A percentile compares a stretch with the other conserved stretches of the same genome.
Conservation (phyloP, 202 grass and related monocot genomes). For the Carex arenaria region DNA sequence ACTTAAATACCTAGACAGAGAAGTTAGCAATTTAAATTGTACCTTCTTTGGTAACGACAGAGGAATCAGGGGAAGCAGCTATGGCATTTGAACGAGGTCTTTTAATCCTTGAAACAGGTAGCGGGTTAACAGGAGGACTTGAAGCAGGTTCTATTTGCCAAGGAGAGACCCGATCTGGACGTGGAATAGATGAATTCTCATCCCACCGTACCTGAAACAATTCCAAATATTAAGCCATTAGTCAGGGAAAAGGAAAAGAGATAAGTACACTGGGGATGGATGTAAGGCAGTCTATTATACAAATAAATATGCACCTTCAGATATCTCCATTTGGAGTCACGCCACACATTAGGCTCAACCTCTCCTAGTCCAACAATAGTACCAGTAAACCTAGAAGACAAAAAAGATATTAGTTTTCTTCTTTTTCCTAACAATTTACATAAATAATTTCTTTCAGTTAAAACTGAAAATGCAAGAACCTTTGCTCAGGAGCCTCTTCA, state of each 20-base stretch:
- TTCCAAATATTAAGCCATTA: constrained; percentile 4
- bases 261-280: not conserved
- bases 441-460: not conserved
- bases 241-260: constrained; percentile 21
- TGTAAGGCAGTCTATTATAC: constrained; percentile 16
- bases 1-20: not conserved
- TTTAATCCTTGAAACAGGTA: constrained; percentile 72
- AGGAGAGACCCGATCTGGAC: constrained; percentile 82
- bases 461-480: constrained; percentile 32
- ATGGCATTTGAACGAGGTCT: constrained; percentile 58
- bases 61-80: constrained; percentile 53
- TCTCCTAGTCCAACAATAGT: constrained; percentile 89
- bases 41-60: constrained; percentile 84
- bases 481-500: constrained; percentile 90
- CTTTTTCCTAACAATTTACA: not conserved
- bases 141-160: constrained; percentile 93
- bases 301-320: constrained; percentile 53
- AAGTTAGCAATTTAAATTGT: not conserved
- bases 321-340: constrained; percentile 85
- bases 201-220: constrained; percentile 79
- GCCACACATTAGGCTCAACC: constrained; percentile 59
- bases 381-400: constrained; percentile 68
- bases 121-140: constrained; percentile 65
- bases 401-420: not conserved
- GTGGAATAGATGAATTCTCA: constrained; percentile 77